These are phyloP conservation scores for Globisporangium abappressorium DNA, from an alignment of 352 stramenopile species.

Conservation along the genomic window DNA sequence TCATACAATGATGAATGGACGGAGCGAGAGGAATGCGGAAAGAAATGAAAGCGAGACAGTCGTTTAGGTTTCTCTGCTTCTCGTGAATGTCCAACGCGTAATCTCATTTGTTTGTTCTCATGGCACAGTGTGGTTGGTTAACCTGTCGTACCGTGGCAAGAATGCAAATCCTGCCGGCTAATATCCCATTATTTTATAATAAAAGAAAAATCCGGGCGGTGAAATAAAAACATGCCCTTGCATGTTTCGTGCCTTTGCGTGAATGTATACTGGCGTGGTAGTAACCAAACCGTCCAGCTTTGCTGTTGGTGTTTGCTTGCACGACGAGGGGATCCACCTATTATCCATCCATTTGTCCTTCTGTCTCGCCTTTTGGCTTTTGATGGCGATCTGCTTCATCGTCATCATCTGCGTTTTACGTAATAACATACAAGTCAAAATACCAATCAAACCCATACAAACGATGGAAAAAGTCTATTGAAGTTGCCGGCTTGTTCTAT, in stretches of 20 bases:
- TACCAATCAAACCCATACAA: not conserved
- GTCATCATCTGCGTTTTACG: not conserved
- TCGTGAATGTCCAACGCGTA: not conserved
- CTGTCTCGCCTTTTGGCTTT: not conserved
- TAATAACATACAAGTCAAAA: not conserved
- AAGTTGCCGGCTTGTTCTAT: not conserved
- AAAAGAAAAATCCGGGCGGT: not conserved
- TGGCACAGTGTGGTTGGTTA: not conserved
- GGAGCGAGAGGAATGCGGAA: not conserved
- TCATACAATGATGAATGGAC: slow-evolving; percentile 2
- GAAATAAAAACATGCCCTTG: not conserved
- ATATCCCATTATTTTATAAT: not conserved
- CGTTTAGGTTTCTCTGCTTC: not conserved
- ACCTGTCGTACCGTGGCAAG: not conserved
- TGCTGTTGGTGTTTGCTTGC: not conserved
- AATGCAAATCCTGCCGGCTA: not conserved
- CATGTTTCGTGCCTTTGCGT: not conserved
- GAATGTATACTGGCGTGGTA: not conserved
- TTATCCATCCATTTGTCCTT: not conserved
- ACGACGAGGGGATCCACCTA: not conserved
- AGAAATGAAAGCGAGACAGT: slow-evolving; percentile 1
- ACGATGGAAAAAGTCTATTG: not conserved
- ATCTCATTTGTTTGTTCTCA: not conserved
- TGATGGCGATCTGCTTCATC: not conserved
- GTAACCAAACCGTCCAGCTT: not conserved